These are phyloP conservation scores for Penicillium malachiteum DNA, from an alignment of 495 filamentous ascomycete species.

Conservation along the genomic window DNA sequence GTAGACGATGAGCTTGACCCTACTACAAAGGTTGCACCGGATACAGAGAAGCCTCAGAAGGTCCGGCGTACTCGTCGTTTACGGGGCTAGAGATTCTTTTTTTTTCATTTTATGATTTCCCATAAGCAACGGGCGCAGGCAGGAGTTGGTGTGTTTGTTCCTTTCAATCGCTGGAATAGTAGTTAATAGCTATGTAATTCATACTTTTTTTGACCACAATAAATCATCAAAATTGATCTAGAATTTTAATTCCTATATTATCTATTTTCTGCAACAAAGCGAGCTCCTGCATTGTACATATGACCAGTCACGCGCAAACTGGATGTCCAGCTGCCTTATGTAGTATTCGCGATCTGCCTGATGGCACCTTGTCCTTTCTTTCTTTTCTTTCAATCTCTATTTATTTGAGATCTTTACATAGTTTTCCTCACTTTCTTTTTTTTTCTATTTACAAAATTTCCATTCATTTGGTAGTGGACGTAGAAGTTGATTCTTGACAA, in stretches of 20 bases:
- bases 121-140: constrained; percentile 16
- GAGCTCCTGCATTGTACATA: too few relatives aligned
- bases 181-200: not conserved
- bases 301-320: too few relatives aligned
- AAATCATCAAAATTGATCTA: too few relatives aligned
- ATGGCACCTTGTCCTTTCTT: too few relatives aligned
- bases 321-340: too few relatives aligned
- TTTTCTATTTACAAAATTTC: not conserved
- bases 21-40: constrained; percentile 6
- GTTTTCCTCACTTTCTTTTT: constrained; percentile 5
- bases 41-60: constrained; percentile 20
- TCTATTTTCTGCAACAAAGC: too few relatives aligned
- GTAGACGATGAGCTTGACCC: constrained; percentile 46
- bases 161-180: not conserved
- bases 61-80: constrained; percentile 41
- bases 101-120: not conserved
- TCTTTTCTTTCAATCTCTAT: too few relatives aligned
- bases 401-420: not conserved
- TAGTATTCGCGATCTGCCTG: too few relatives aligned
- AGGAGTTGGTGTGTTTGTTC: constrained; percentile 6
- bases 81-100: constrained; percentile 32
- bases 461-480: not conserved
- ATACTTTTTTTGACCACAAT: too few relatives aligned
- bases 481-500: not conserved
- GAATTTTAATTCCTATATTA: too few relatives aligned